These are phyloP conservation scores for Coemansia sp. DNA, from an alignment of 192 early-diverging fungal species.

Conservation along the genomic window DNA sequence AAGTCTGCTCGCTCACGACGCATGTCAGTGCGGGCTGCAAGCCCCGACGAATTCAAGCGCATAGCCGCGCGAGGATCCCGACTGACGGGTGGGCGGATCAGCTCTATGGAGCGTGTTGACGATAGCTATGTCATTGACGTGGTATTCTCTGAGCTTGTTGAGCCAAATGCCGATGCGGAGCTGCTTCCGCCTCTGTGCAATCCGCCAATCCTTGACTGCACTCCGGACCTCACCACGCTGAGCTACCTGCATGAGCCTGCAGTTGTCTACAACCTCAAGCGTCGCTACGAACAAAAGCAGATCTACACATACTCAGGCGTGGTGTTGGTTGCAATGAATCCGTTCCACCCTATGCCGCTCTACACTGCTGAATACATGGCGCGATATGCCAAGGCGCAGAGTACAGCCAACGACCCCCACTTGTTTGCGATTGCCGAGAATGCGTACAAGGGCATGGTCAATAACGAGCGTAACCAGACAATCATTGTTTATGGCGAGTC, in stretches of 20 bases:
- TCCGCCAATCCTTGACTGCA: constrained; percentile 85
- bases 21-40: constrained; percentile 28
- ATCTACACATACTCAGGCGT: constrained; percentile 99
- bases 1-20: constrained; percentile 3
- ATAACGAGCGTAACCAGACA: constrained; percentile 91
- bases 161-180: constrained; percentile 39
- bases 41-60: constrained; percentile 38
- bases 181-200: constrained; percentile 89
- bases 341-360: constrained; percentile 79
- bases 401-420: constrained; percentile 78
- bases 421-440: constrained; percentile 99
- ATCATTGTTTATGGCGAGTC: constrained; percentile 98
- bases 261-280: constrained; percentile 88
- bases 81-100: constrained; percentile 51
- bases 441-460: constrained; percentile 93
- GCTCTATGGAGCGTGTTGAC: constrained; percentile 31
- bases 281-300: constrained; percentile 86
- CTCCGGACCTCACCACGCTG: constrained; percentile 86
- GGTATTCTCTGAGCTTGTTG: constrained; percentile 43
- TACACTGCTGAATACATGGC: constrained; percentile 89
- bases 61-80: constrained; percentile 46
- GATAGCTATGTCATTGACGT: constrained; percentile 42
- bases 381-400: constrained; percentile 83
- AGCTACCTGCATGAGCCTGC: constrained; percentile 94
- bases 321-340: constrained; percentile 97